Base-by-base conservation (phyloP, 176 grass and related monocot genomes). In the Zoysia japonica region DNA sequence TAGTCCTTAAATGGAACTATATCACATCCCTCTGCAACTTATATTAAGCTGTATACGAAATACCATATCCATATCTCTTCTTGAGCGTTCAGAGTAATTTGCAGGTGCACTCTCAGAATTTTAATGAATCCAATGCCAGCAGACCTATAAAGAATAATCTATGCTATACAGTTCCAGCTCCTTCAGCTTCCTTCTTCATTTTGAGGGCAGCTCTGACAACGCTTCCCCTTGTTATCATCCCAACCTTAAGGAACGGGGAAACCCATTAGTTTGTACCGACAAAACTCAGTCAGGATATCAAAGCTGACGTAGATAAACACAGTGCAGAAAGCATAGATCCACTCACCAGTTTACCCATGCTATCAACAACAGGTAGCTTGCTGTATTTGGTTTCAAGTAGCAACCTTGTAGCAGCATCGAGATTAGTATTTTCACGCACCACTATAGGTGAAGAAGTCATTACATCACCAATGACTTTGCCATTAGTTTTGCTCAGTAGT, bases 351-450 rank as follows among this genome's bases (percentile, higher is more conserved):
- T 79, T 68, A 19, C 77, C 77, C 6, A 1, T 57, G 65, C 65
- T 79, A 44, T 79, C 77, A 68, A 79, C 65, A 36, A 79, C 65
- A 68, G 77, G 77, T 2, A 79, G 11, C 35, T 52, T 79, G 50
- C 77, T 51, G 42, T 79, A 56, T 46, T 79, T 93, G 13, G 91
- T 93, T 74, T 84, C 91, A 71, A 93, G 91, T 36, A 93, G 82
- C 82, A 90, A 72, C 92, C 96, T 88, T 74, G 92, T 80, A 72
- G 90, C 96, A 87, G 88, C 96, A 70, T 98, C 96, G 53, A 98
- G 92, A 77, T 94, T 98, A 36, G 96, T 98, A 83, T 84, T 91
- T 90, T 89, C 72, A 68, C 88, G 92, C 62, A 98, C 92, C 14
- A 83, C 96, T 55, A 94, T 78, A 81, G 92, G 96, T 36, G 83